phyloP scores from a whole-genome alignment of 441 rosid genomes.

The Omphalea diandra region DNA sequence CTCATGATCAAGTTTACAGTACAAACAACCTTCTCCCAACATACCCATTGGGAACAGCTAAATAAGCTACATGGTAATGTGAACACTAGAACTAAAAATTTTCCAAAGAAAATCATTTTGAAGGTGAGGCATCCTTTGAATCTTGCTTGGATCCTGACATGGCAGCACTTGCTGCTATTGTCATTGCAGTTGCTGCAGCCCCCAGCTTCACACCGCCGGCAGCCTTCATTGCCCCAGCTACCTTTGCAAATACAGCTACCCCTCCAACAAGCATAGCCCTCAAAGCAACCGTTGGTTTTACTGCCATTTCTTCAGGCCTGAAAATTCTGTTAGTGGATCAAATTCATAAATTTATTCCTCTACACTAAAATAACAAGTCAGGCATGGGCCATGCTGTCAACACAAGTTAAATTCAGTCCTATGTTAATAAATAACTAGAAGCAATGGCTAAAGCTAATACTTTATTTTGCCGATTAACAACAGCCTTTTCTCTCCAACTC shows the following conservation, averaged over 20 bases:
- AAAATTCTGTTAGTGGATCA: slow-evolving; percentile 12
- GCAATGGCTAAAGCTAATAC: background rate
- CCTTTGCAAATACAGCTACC: slow-evolving; percentile 77
- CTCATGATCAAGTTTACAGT: slow-evolving; percentile 6
- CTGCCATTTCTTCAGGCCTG: slow-evolving; percentile 51
- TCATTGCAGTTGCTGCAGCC: slow-evolving; percentile 86
- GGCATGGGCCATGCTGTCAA: background rate
- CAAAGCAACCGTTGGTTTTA: slow-evolving; percentile 88
- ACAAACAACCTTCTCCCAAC: slow-evolving; percentile 16
- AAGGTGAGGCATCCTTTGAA: slow-evolving; percentile 42
- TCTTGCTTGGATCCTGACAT: slow-evolving; percentile 61
- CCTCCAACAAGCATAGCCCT: slow-evolving; percentile 91
- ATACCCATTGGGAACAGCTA: slow-evolving; percentile 10
- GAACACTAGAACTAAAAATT: background rate
- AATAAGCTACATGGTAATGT: slow-evolving; percentile 14
- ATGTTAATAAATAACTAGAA: background rate
- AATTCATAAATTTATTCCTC: background rate
- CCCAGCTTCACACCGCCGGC: slow-evolving; percentile 94
- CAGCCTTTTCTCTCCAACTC: too few species aligned
- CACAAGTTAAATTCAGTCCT: background rate
- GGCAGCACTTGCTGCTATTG: slow-evolving; percentile 79
- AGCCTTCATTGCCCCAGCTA: slow-evolving; percentile 84
- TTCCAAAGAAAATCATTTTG: slow-evolving; percentile 36
- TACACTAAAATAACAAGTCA: background rate
- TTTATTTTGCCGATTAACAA: background rate